phyloP scores from a whole-genome alignment of 2,329 filamentous ascomycete species.

The Torrubiella hemipterigena region DNA sequence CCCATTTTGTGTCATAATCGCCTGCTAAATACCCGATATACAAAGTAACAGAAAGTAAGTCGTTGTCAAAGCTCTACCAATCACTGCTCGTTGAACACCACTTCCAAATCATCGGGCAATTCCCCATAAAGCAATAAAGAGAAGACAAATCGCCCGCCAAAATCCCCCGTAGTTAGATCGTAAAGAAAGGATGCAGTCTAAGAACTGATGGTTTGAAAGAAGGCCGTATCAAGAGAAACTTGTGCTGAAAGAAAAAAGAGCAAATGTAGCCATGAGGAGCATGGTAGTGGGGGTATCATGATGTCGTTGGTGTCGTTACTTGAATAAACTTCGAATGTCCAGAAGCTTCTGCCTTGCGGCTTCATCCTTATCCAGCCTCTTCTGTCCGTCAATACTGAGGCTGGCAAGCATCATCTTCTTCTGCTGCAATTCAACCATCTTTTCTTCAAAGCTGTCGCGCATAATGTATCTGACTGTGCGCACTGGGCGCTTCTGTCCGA shows the following conservation, averaged over 20 bases:
- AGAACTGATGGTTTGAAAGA: not conserved
- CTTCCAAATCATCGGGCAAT: too few relatives aligned
- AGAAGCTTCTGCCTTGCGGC: slow-evolving; percentile 49
- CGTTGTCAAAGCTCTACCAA: too few relatives aligned
- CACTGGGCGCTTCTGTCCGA: slow-evolving; percentile 83
- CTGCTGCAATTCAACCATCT: slow-evolving; percentile 77
- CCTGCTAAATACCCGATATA: too few relatives aligned
- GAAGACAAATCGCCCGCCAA: too few relatives aligned
- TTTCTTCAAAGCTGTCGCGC: slow-evolving; percentile 82
- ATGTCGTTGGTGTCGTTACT: too few relatives aligned
- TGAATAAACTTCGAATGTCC: slow-evolving; percentile 48
- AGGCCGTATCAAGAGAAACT: not conserved
- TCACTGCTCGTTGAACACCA: too few relatives aligned
- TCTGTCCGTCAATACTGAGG: slow-evolving; percentile 63
- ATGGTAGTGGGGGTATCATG: too few relatives aligned
- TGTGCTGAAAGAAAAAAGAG: not conserved
- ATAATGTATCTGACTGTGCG: slow-evolving; percentile 85
- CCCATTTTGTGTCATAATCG: too few relatives aligned
- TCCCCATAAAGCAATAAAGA: too few relatives aligned
- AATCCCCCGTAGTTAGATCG: too few relatives aligned
- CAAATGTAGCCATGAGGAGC: too few relatives aligned
- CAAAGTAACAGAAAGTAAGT: too few relatives aligned
- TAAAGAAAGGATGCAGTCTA: not conserved
- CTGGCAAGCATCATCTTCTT: slow-evolving; percentile 90
- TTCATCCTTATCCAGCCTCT: slow-evolving; percentile 39